These are phyloP conservation scores for Nevesoporus exiguus DNA, from an alignment of 768 basidiomycete genomes.

Conservation along the genomic window DNA sequence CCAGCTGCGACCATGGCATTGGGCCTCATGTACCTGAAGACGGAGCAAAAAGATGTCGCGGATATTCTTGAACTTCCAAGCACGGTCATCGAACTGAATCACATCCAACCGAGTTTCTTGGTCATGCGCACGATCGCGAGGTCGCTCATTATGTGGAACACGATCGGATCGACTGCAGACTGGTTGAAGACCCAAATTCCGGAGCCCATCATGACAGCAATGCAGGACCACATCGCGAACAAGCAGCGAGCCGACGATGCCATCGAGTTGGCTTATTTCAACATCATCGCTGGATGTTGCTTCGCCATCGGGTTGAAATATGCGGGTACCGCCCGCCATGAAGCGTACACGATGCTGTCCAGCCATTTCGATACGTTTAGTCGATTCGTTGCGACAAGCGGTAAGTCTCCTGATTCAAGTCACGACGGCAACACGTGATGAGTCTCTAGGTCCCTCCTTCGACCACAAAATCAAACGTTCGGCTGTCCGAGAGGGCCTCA, in stretches of 20 bases:
- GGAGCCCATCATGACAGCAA: constrained; percentile 52
- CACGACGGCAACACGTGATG: constrained; percentile 4
- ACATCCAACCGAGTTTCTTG: constrained; percentile 84
- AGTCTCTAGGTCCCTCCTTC: constrained; percentile 60
- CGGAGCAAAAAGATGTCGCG: constrained; percentile 80
- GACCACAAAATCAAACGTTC: constrained; percentile 87
- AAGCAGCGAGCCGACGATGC: constrained; percentile 56
- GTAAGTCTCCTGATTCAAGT: constrained; percentile 39
- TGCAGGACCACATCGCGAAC: constrained; percentile 49
- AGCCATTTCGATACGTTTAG: constrained; percentile 79
- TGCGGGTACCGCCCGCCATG: constrained; percentile 88
- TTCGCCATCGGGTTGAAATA: constrained; percentile 90
- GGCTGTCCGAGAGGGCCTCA: constrained; percentile 83
- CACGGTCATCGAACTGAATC: constrained; percentile 74
- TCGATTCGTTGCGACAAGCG: constrained; percentile 60
- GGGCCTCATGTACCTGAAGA: constrained; percentile 90
- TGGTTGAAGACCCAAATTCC: constrained; percentile 80
- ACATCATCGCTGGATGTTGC: constrained; percentile 88
- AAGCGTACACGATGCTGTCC: constrained; percentile 82
- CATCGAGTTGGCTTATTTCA: constrained; percentile 86
- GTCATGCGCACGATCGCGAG: constrained; percentile 76
- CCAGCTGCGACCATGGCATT: constrained; percentile 89
- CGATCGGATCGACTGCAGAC: constrained; percentile 62
- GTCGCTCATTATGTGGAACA: constrained; percentile 83
- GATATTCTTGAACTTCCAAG: constrained; percentile 82